These are phyloP conservation scores for Pichia ethanolica DNA, from an alignment of 805 yeast genomes.

Conservation along the genomic window DNA sequence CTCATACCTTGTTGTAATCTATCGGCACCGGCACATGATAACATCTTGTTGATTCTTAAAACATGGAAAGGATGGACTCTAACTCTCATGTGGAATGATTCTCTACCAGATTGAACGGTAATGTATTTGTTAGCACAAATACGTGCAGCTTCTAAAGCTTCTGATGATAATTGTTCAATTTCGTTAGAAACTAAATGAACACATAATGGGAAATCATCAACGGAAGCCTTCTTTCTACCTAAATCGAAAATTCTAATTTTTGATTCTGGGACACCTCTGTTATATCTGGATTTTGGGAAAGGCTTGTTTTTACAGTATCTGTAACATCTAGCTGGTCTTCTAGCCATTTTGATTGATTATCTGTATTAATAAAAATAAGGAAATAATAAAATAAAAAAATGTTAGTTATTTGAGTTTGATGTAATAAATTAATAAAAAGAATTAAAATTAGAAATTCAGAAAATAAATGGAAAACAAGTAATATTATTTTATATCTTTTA, in stretches of 20 bases:
- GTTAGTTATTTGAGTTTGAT: conserved; percentile 8
- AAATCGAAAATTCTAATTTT: conserved; percentile 98
- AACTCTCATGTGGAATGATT: conserved; percentile 98
- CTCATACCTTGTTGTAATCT: conserved; percentile 99
- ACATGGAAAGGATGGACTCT: conserved; percentile 99
- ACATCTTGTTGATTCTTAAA: conserved; percentile 99
- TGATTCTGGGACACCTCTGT: conserved; percentile 99
- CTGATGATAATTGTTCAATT: conserved; percentile 97
- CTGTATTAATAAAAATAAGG: neutral
- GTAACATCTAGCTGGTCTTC: conserved; percentile 99
- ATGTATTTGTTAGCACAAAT: conserved; percentile 99
- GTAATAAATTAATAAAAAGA: neutral
- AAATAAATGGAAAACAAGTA: neutral
- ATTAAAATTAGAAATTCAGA: neutral
- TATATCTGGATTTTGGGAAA: conserved; percentile 99
- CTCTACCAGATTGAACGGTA: conserved; percentile 97
- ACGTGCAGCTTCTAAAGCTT: conserved; percentile 99
- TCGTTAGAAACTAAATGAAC: conserved; percentile 99
- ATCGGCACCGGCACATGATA: conserved; percentile 99
- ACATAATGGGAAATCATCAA: conserved; percentile 99
- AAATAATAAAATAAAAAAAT: neutral
- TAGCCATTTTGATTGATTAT: conserved; percentile 76
- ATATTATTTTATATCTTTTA: too few relatives aligned
- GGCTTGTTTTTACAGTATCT: conserved; percentile 99
- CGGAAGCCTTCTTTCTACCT: conserved; percentile 99